Evolutionary conservation across 495 filamentous ascomycete genomes (phyloP).

Genomic region (Melanomma pulvis-pyrius): DNA sequence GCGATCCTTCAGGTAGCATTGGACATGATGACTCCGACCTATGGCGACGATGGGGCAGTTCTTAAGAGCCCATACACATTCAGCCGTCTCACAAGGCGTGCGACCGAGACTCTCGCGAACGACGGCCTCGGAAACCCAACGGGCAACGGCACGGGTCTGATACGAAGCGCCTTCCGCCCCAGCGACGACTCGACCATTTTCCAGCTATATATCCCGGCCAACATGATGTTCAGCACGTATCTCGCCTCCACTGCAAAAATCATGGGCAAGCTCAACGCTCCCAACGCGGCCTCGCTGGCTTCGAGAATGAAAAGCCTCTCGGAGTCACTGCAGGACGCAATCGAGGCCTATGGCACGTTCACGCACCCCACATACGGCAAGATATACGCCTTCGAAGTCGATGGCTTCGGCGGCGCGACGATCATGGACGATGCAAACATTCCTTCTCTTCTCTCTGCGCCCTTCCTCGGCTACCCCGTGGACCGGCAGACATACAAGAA

Average conservation of each 20-base stretch:
- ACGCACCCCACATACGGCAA: conserved; percentile 49
- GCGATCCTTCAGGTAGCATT: conserved; percentile 58
- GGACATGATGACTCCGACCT: conserved; percentile 64
- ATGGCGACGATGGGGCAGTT: conserved; percentile 58
- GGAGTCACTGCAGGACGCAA: conserved; percentile 52
- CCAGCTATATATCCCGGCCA: conserved; percentile 64
- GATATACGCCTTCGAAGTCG: conserved; percentile 64
- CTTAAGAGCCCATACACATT: conserved; percentile 59
- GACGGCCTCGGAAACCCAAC: conserved; percentile 64
- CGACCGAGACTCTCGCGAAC: conserved; percentile 63
- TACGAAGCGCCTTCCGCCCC: conserved; percentile 65
- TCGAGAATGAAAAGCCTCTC: conserved; percentile 57
- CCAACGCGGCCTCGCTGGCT: conserved; percentile 49
- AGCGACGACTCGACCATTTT: conserved; percentile 65
- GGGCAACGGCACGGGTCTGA: conserved; percentile 59
- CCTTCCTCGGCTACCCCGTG: conserved; percentile 55
- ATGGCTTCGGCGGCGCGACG: conserved; percentile 57
- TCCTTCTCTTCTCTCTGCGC: conserved; percentile 58
- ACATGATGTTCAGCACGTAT: conserved; percentile 68
- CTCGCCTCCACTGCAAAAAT: conserved; percentile 58
- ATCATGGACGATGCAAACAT: conserved; percentile 69
- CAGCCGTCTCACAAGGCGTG: conserved; percentile 58
- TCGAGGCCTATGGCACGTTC: conserved; percentile 57
- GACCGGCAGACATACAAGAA: conserved; percentile 54
- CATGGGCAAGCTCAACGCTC: conserved; percentile 54